phyloP scores from a whole-genome alignment of 176 grass and related monocot genomes.

The Tuctoria greenei region DNA sequence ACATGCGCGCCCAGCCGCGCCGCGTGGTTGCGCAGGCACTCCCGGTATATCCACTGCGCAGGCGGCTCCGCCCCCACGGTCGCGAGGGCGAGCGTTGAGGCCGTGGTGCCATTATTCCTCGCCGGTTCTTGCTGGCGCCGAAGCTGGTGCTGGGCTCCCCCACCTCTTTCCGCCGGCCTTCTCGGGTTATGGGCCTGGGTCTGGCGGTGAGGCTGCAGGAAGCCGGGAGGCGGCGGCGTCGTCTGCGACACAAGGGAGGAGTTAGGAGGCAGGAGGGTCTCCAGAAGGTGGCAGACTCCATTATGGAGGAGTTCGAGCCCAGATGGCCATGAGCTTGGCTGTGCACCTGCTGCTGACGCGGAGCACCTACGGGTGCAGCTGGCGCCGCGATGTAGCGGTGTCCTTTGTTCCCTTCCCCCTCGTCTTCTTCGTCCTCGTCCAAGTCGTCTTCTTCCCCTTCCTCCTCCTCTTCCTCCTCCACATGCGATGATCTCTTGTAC shows the following conservation, averaged over 20 bases:
- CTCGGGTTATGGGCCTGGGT: conserved; percentile 25
- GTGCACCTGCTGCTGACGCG: conserved; percentile 25
- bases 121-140: conserved; percentile 41
- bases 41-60: conserved; percentile 65
- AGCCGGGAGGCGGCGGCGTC: conserved; percentile 20
- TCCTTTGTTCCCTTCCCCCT: conserved; percentile 19
- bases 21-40: conserved; percentile 82
- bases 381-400: conserved; percentile 35
- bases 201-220: conserved; percentile 20
- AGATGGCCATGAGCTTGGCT: conserved; percentile 28
- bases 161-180: conserved; percentile 28
- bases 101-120: conserved; percentile 46
- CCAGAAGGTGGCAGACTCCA: conserved; percentile 50
- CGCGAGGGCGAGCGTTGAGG: not conserved
- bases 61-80: not conserved
- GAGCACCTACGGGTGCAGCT: not conserved
- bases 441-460: conserved; percentile 20
- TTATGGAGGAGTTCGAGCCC: conserved; percentile 2
- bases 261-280: conserved; percentile 70
- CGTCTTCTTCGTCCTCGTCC: conserved; percentile 25
- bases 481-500: conserved; percentile 59
- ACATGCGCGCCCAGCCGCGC: conserved; percentile 84
- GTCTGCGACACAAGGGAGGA: conserved; percentile 55
- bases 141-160: conserved; percentile 17
- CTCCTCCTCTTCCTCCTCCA: conserved; percentile 46